Evolutionary conservation across 2,329 filamentous ascomycete species (phyloP).

Genomic region (Xylariales sp.): DNA sequence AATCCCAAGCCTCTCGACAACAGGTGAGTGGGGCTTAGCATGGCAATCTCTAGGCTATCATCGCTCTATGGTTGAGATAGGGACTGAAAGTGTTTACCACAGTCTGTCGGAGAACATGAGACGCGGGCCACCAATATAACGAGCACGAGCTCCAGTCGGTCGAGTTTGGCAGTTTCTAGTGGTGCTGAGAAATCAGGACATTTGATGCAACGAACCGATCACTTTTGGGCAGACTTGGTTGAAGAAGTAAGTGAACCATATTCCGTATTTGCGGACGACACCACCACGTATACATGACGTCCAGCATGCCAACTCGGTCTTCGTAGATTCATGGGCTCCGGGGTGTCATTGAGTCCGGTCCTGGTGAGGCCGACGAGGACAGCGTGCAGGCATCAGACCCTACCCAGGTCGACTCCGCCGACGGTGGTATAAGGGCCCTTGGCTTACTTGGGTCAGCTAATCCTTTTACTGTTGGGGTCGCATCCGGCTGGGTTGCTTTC

Average conservation of each 20-base stretch:
- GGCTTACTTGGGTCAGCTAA: neutral
- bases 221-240: constrained; percentile 2
- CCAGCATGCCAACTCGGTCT: neutral
- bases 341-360: neutral
- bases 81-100: neutral
- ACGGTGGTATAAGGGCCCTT: neutral
- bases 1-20: neutral
- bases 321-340: neutral
- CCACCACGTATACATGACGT: neutral
- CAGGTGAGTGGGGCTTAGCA: neutral
- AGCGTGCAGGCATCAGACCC: neutral
- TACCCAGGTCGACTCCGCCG: neutral
- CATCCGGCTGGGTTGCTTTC: neutral
- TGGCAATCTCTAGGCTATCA: neutral
- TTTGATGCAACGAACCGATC: neutral
- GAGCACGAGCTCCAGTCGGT: neutral
- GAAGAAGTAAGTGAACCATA: constrained; percentile 2
- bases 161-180: neutral
- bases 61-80: neutral
- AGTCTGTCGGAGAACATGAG: too few species aligned
- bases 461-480: too few species aligned
- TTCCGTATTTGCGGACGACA: neutral
- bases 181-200: neutral
- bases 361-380: neutral
- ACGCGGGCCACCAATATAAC: too few species aligned